Percentiles rank a stretch among this genome's conserved stretches.
These are phyloP conservation scores for Speleostelium caveatum DNA, from an alignment of 78 protist genomes.

Conservation along the genomic window DNA sequence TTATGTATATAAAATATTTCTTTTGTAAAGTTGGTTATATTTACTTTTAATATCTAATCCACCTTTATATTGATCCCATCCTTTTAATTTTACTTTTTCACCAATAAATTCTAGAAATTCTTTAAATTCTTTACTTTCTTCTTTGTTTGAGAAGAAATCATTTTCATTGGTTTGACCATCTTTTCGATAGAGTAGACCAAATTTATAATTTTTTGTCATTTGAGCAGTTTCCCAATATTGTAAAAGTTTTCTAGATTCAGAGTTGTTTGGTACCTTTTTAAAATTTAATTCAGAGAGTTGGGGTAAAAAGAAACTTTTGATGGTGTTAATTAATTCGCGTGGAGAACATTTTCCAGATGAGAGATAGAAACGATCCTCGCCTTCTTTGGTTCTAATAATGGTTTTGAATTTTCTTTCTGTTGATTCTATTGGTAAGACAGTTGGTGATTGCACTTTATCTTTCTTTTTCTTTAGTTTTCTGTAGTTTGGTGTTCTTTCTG, in stretches of 20 bases:
- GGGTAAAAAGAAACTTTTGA: slow-evolving; percentile 37
- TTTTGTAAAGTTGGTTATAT: not conserved
- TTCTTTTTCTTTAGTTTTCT: slow-evolving; percentile 54
- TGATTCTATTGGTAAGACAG: slow-evolving; percentile 14
- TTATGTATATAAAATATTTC: not conserved
- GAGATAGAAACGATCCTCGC: slow-evolving; percentile 69
- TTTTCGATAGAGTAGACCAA: slow-evolving; percentile 80
- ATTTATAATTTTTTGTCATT: slow-evolving; percentile 72
- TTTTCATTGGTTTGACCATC: slow-evolving; percentile 68
- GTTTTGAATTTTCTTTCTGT: slow-evolving; percentile 64
- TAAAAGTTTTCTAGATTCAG: slow-evolving; percentile 41
- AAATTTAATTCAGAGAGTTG: slow-evolving; percentile 22
- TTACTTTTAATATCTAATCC: slow-evolving; percentile 84
- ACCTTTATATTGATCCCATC: slow-evolving; percentile 72
- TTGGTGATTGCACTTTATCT: not conserved
- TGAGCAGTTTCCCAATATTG: slow-evolving; percentile 69
- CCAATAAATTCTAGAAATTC: slow-evolving; percentile 85
- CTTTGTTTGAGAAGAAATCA: slow-evolving; percentile 68
- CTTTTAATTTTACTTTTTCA: slow-evolving; percentile 39
- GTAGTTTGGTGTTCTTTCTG: slow-evolving; percentile 36
- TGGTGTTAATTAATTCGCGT: slow-evolving; percentile 26
- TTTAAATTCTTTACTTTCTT: slow-evolving; percentile 41
- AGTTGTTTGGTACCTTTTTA: slow-evolving; percentile 41
- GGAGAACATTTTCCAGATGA: slow-evolving; percentile 69
- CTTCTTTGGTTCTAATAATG: slow-evolving; percentile 57